Conservation (phyloP, 257 asterid genomes). For the Linderniella brevidens region DNA sequence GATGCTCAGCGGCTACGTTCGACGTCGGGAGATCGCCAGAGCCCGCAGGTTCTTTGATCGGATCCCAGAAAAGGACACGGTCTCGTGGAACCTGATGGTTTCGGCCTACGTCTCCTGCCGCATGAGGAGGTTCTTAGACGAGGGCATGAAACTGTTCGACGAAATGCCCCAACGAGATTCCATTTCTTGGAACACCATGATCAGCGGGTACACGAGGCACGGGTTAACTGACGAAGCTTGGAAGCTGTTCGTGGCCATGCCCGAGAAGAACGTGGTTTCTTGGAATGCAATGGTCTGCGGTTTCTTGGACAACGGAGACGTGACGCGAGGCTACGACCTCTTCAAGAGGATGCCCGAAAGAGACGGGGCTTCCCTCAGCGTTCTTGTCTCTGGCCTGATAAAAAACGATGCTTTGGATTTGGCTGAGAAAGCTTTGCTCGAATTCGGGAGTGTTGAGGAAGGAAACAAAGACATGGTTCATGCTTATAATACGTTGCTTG, state of each 20-base stretch:
- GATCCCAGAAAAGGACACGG: constrained; percentile 48
- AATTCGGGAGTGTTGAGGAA: constrained; percentile 16
- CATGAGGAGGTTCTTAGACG: constrained; percentile 24
- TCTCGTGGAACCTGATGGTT: constrained; percentile 62
- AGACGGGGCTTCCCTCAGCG: constrained; percentile 54
- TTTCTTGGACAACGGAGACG: constrained; percentile 41
- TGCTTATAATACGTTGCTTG: constrained; percentile 77
- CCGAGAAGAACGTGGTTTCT: constrained; percentile 52
- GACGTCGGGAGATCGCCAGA: constrained; percentile 28
- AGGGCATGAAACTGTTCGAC: constrained; percentile 43
- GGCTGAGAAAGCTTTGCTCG: constrained; percentile 35
- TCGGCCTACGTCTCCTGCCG: constrained; percentile 45
- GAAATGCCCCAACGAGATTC: constrained; percentile 43
- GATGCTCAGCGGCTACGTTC: constrained; percentile 52
- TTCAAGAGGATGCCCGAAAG: constrained; percentile 48
- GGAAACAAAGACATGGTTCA: constrained; percentile 24
- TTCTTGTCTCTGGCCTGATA: constrained; percentile 55
- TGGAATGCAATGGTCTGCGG: constrained; percentile 81
- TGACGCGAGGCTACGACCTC: constrained; percentile 33
- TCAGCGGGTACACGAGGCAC: constrained; percentile 61
- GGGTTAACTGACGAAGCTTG: constrained; percentile 49
- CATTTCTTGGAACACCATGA: constrained; percentile 80
- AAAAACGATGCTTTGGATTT: constrained; percentile 37
- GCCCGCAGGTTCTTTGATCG: constrained; percentile 58
- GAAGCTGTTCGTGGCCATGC: constrained; percentile 34